Conservation (phyloP, 2,329 filamentous ascomycete genomes). For the Peltaster fructicola region DNA sequence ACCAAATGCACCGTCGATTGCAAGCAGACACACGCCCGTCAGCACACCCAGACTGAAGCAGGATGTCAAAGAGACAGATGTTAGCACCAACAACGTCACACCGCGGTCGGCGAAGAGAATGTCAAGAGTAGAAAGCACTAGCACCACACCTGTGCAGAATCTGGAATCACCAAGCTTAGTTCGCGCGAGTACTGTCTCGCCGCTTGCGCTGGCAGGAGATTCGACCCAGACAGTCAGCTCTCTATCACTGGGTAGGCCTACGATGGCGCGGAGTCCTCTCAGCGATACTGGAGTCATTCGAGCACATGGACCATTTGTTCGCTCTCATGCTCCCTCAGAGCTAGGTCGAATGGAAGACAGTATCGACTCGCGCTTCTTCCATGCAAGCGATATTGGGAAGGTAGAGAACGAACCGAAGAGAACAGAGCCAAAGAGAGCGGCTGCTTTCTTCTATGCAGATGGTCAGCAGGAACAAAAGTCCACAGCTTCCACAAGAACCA, state of each 20-base stretch:
- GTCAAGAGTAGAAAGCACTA: conserved; percentile 50
- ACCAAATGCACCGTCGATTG: too few relatives aligned
- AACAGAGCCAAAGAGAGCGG: conserved; percentile 25
- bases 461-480: conserved; percentile 24
- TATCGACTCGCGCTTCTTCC: conserved; percentile 62
- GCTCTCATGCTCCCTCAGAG: conserved; percentile 18
- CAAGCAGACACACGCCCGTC: too few relatives aligned
- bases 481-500: conserved; percentile 20
- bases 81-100: conserved; percentile 64
- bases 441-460: conserved; percentile 35
- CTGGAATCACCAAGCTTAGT: conserved; percentile 7
- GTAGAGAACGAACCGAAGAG: conserved; percentile 16
- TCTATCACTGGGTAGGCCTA: conserved; percentile 3
- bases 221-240: not conserved
- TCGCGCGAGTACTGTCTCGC: not conserved
- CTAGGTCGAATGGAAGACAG: conserved; percentile 11
- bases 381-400: conserved; percentile 54
- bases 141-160: conserved; percentile 31
- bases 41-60: too few relatives aligned
- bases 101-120: conserved; percentile 61
- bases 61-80: too few relatives aligned
- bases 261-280: conserved; percentile 20
- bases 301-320: conserved; percentile 16
- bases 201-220: not conserved
- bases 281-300: conserved; percentile 15